A percentile compares a stretch with the other conserved stretches of the same genome.
These are phyloP conservation scores for Plantago lanceolata DNA, from an alignment of 305 asterid species.

Conservation along the genomic window DNA sequence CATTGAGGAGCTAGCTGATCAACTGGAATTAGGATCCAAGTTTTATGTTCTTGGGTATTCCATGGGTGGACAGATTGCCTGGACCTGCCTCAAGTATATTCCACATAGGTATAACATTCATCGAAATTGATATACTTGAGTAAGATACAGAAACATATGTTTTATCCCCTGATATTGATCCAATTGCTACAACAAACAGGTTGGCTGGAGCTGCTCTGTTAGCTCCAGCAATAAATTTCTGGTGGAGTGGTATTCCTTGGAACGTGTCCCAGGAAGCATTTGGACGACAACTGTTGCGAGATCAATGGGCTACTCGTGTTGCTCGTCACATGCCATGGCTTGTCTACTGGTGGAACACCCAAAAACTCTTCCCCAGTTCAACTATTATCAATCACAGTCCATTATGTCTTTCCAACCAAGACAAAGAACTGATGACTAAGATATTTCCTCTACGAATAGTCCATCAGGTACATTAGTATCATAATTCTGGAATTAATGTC, in stretches of 20 bases:
- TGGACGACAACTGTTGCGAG: slow-evolving; percentile 42
- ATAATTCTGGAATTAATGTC: neutral
- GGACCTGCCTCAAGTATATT: slow-evolving; percentile 74
- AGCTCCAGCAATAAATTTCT: slow-evolving; percentile 58
- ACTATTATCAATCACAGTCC: slow-evolving; percentile 40
- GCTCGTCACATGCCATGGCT: slow-evolving; percentile 66
- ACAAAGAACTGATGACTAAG: slow-evolving; percentile 40
- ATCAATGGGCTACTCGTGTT: slow-evolving; percentile 70
- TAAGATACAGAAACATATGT: no score
- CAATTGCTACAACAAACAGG: slow-evolving; percentile 30
- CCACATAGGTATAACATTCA: slow-evolving; percentile 69
- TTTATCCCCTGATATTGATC: neutral
- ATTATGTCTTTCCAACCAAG: slow-evolving; percentile 41
- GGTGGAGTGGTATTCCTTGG: slow-evolving; percentile 63
- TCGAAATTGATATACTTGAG: no score
- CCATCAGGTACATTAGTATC: slow-evolving; percentile 29
- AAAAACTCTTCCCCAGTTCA: slow-evolving; percentile 49
- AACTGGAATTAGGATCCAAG: slow-evolving; percentile 62
- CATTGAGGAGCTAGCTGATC: slow-evolving; percentile 71
- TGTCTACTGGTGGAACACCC: slow-evolving; percentile 66
- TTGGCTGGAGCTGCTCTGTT: slow-evolving; percentile 60
- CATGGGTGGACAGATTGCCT: slow-evolving; percentile 69
- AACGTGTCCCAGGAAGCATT: slow-evolving; percentile 44
- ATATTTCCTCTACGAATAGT: slow-evolving; percentile 18
- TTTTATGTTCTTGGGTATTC: slow-evolving; percentile 67